Percentiles rank a stretch among this genome's conserved stretches.
phyloP scores from a whole-genome alignment of 345 rosid species.

The Eucalyptus coolabah region DNA sequence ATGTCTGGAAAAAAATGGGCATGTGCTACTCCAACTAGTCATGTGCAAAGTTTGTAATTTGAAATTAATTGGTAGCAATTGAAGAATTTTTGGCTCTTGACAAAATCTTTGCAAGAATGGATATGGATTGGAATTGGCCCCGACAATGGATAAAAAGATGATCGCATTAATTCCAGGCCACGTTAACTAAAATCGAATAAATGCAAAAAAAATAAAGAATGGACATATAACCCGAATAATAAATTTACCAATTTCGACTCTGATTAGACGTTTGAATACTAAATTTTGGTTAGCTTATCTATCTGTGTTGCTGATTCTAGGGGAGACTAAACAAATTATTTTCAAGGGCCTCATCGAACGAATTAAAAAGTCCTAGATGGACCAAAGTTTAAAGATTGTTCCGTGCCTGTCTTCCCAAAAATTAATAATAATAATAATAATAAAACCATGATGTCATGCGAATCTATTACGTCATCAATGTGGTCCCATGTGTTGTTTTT shows the following conservation, averaged over 20 bases:
- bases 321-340: neutral
- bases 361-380: neutral
- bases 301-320: neutral
- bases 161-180: neutral
- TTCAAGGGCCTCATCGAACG: accelerated
- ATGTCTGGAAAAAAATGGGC: neutral
- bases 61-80: neutral
- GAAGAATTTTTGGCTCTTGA: neutral
- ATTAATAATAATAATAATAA: neutral
- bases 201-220: neutral
- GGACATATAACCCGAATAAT: neutral
- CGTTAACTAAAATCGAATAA: neutral
- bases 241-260: neutral
- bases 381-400: neutral
- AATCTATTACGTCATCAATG: neutral
- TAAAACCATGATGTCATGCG: neutral
- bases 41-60: neutral
- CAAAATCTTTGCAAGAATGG: neutral
- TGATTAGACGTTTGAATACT: neutral
- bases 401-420: neutral
- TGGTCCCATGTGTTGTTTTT: neutral
- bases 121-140: neutral
- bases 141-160: neutral
- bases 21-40: neutral
- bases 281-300: neutral